Evolutionary conservation across 2,329 filamentous ascomycete genomes (phyloP), one percentile per base, ranked within the genome.

Genomic region (Cadophora sp.): DNA sequence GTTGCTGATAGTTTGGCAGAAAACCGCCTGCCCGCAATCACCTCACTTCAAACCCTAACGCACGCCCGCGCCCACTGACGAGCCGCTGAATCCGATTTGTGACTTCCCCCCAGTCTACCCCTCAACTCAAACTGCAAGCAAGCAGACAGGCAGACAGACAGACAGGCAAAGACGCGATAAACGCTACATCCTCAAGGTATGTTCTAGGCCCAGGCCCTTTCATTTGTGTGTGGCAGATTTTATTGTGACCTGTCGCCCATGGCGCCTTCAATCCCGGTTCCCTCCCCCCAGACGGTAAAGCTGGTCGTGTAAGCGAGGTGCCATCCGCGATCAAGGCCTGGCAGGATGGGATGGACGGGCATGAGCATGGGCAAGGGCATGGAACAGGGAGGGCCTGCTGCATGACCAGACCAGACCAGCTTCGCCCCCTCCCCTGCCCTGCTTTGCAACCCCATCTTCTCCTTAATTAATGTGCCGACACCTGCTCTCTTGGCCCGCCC

Each of bases 371-470:
- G 20, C 27, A 27, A 24, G 22, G 48, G 22, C 47, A 41, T 22
- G 22, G 60, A 13, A 4, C 43, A 60, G 60, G 48, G 33, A 62
- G 33, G 33, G 18, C 48, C 63, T 65, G 70, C 66, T 72, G 73
- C 73, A 73, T 73, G 72, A 73, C 72, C 72, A 73, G 68, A n/a
- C n/a, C n/a, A n/a, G 72, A 72, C 72, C 71, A 73, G 67, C 71
- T 72, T 62, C 59, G 14, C 59, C 55, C 20, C 53, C 27, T 14
- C 16, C 45, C 20, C n/a, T 20, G n/a, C 45, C 45, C 45, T 20
- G 59, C 59, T 45, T 55, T 72, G 66, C 71, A 70, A 67, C 68
- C 71, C 64, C 69, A 59, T 68, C 70, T 63, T 70, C 71, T 75
- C 69, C 71, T 71, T 68, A 70, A 75, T 71, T 70, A 72, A 72